These are phyloP conservation scores for Ophiostoma pallidulum DNA, from an alignment of 2,329 filamentous ascomycete genomes.

Conservation along the genomic window DNA sequence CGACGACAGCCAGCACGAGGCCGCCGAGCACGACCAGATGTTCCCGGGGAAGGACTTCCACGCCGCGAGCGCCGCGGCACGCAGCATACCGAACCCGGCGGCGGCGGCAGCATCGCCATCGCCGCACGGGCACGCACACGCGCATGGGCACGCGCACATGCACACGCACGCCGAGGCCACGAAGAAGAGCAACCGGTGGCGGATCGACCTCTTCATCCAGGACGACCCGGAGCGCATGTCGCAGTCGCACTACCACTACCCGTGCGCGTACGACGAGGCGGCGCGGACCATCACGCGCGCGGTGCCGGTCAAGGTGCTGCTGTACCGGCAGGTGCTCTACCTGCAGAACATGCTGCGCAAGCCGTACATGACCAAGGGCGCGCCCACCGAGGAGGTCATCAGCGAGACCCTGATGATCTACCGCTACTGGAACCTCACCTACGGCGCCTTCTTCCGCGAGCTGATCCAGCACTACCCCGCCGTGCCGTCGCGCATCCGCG, in stretches of 20 bases:
- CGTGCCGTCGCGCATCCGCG: conserved; percentile 44
- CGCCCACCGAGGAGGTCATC: conserved; percentile 39
- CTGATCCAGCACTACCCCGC: conserved; percentile 39
- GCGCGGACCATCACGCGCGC: conserved; percentile 40
- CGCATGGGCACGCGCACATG: no score
- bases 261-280: conserved; percentile 44
- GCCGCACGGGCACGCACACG: no score
- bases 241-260: conserved; percentile 33
- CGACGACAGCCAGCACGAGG: conserved; percentile 31
- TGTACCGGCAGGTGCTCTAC: conserved; percentile 47
- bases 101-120: background rate
- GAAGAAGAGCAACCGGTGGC: conserved; percentile 18
- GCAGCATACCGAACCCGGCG: no score
- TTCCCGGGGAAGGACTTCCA: conserved; percentile 13
- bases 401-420: conserved; percentile 39
- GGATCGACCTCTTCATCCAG: conserved; percentile 29
- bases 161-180: no score
- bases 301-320: conserved; percentile 48
- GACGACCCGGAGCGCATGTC: conserved; percentile 20
- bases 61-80: no score
- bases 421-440: conserved; percentile 44
- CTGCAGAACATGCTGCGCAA: conserved; percentile 43
- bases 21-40: conserved; percentile 17
- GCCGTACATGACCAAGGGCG: conserved; percentile 21
- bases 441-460: conserved; percentile 42